Conservation (phyloP, 768 basidiomycete species). For the Russula sp. region DNA sequence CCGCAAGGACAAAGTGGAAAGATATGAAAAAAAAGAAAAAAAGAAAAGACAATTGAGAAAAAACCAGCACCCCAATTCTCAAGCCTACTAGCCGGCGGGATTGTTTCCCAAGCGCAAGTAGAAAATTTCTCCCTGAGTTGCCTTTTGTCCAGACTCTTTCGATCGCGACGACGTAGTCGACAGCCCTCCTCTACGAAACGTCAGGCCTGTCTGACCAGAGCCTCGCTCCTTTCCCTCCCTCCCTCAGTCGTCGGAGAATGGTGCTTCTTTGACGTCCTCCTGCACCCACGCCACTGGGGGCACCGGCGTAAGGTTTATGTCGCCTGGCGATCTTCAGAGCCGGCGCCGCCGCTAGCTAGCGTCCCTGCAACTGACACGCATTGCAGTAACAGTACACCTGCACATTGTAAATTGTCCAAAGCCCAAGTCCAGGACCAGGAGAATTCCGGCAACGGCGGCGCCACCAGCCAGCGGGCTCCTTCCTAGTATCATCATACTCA, state of each 20-base stretch:
- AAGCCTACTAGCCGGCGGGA: neutral
- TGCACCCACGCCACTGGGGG: conserved; percentile 3
- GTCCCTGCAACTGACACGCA: neutral
- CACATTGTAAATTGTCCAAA: neutral
- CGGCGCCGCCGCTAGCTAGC: neutral
- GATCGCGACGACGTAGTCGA: neutral
- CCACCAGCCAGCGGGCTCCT: neutral
- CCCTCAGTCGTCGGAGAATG: neutral
- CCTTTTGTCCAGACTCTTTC: neutral
- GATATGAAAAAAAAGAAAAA: neutral
- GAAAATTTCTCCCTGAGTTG: neutral
- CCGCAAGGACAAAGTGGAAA: neutral
- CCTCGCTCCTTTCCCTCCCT: neutral
- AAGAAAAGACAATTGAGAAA: neutral
- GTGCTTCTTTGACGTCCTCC: neutral
- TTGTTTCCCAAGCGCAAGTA: neutral
- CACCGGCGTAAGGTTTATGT: neutral
- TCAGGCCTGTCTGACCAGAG: neutral
- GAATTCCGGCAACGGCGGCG: neutral
- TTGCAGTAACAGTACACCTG: neutral
- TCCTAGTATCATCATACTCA: neutral
- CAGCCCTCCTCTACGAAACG: neutral
- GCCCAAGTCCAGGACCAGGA: neutral
- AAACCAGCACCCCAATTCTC: neutral
- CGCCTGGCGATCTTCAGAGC: neutral